These are phyloP conservation scores for Rusavskia elegans DNA, from an alignment of 495 filamentous ascomycete species.

Conservation along the genomic window DNA sequence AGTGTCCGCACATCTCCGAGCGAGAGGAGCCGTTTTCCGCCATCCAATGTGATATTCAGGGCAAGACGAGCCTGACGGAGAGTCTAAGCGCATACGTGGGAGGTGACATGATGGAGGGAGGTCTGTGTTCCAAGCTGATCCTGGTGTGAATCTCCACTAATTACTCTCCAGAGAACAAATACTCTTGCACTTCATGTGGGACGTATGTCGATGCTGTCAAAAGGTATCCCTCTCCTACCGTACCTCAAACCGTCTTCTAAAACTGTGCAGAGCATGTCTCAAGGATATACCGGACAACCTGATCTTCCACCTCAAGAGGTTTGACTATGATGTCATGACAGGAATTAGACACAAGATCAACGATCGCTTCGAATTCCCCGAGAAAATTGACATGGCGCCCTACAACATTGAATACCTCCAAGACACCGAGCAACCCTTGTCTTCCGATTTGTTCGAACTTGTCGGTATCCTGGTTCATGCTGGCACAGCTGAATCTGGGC, in stretches of 20 bases:
- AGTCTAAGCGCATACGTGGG: constrained; percentile 88
- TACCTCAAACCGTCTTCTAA: constrained; percentile 9
- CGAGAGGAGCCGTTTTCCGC: constrained; percentile 81
- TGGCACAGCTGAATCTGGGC: constrained; percentile 84
- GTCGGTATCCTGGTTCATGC: constrained; percentile 86
- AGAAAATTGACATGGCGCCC: constrained; percentile 70
- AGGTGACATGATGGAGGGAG: constrained; percentile 92
- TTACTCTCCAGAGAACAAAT: constrained; percentile 64
- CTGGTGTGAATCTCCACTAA: constrained; percentile 8
- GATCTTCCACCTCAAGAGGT: constrained; percentile 92
- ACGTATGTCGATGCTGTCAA: constrained; percentile 91
- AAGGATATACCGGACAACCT: constrained; percentile 90
- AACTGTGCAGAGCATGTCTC: constrained; percentile 50
- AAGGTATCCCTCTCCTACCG: constrained; percentile 29
- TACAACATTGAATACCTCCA: constrained; percentile 82
- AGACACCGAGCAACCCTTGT: constrained; percentile 33
- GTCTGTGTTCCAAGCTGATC: constrained; percentile 23
- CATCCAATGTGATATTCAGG: constrained; percentile 94
- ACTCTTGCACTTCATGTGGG: constrained; percentile 84
- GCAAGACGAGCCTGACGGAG: constrained; percentile 68
- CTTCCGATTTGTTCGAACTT: constrained; percentile 70
- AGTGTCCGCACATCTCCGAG: constrained; percentile 88
- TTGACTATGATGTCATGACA: constrained; percentile 82
- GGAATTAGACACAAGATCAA: constrained; percentile 88
- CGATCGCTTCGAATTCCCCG: constrained; percentile 80